Percentiles rank a stretch among this genome's conserved stretches.
Evolutionary conservation across 257 asterid species (phyloP).

Genomic region (Solanum lycopersicoides): DNA sequence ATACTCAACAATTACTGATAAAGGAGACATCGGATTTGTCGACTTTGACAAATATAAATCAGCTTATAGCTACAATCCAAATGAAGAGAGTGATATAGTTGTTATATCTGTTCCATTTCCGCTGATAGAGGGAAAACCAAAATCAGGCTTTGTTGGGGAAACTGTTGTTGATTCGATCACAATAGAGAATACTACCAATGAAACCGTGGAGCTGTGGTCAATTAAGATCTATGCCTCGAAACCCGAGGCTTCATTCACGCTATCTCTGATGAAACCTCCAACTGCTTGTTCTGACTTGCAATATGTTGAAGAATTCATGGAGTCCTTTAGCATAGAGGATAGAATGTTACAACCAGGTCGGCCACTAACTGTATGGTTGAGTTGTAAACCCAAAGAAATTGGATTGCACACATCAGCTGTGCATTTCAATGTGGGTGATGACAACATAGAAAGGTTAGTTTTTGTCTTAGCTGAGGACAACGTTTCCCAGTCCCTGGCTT

Average conservation of each 20-base stretch:
- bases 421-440: constrained; percentile 57
- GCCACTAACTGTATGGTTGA: constrained; percentile 55
- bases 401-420: constrained; percentile 70
- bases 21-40: constrained; percentile 78
- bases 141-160: constrained; percentile 59
- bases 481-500: too few relatives aligned
- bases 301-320: constrained; percentile 57
- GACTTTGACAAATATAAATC: too few relatives aligned
- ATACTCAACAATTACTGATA: constrained; percentile 60
- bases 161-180: constrained; percentile 41
- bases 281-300: too few relatives aligned
- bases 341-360: constrained; percentile 36
- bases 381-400: constrained; percentile 79
- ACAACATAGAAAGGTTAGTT: constrained; percentile 61
- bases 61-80: too few relatives aligned
- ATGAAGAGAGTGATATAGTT: too few relatives aligned
- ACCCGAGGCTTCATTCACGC: too few relatives aligned
- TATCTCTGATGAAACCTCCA: too few relatives aligned
- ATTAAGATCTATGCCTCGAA: too few relatives aligned
- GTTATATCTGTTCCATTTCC: too few relatives aligned
- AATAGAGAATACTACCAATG: constrained; percentile 39
- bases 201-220: constrained; percentile 42
- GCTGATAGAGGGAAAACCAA: too few relatives aligned
- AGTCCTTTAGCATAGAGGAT: constrained; percentile 57
- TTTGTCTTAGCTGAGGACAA: constrained; percentile 73